phyloP scores from a whole-genome alignment of 1,284 basidiomycete species.

The Pseudozyma thailandica region DNA sequence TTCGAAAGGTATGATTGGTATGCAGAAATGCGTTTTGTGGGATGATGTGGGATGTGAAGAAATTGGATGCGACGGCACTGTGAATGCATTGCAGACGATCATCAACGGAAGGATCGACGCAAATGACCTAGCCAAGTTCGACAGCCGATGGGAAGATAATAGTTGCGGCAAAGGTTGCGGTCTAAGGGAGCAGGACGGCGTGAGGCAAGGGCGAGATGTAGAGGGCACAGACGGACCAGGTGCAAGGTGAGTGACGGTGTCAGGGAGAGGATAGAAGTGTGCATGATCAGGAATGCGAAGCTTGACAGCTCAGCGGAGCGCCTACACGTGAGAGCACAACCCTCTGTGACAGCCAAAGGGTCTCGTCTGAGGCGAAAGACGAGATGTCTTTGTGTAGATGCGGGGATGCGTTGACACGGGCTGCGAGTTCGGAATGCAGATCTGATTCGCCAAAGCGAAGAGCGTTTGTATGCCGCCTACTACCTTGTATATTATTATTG shows the following conservation, averaged over 20 bases:
- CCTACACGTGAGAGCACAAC: slow-evolving; percentile 5
- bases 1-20: slow-evolving; percentile 4
- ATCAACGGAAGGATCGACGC: not conserved
- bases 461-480: not conserved
- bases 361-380: too few species aligned
- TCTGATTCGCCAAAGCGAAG: slow-evolving; percentile 11
- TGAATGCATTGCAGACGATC: too few species aligned
- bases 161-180: too few species aligned
- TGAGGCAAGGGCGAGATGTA: not conserved
- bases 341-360: too few species aligned
- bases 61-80: too few species aligned
- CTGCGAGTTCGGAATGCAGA: slow-evolving; percentile 26
- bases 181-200: not conserved
- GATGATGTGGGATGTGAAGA: not conserved
- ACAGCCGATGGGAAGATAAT: slow-evolving; percentile 2
- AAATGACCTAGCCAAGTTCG: slow-evolving; percentile 12
- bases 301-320: slow-evolving; percentile 2
- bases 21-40: slow-evolving; percentile 18
- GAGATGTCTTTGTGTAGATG: not conserved
- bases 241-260: not conserved
- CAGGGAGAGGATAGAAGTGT: not conserved
- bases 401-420: not conserved
- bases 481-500: too few species aligned
- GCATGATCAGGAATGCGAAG: slow-evolving; percentile 11
- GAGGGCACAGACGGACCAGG: not conserved